These are phyloP conservation scores for Aspergillus sclerotiicarbonarius DNA, from an alignment of 495 filamentous ascomycete genomes.

Conservation along the genomic window DNA sequence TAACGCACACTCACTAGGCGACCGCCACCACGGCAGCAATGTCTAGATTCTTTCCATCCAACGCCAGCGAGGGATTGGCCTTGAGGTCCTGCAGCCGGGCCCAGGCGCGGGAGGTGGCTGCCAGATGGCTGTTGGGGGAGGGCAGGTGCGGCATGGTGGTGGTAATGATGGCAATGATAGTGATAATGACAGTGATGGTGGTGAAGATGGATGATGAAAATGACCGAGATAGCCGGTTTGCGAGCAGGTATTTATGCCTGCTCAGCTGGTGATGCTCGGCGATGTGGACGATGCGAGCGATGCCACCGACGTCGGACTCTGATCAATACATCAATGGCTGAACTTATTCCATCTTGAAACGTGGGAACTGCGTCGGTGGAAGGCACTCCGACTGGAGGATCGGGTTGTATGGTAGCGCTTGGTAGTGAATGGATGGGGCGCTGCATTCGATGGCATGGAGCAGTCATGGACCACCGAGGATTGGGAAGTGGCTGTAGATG, in stretches of 20 bases:
- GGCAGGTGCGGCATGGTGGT: slow-evolving; percentile 7
- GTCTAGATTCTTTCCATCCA: slow-evolving; percentile 21
- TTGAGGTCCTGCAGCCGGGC: slow-evolving; percentile 13
- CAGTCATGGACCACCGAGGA: too few relatives aligned
- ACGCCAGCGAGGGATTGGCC: slow-evolving; percentile 10
- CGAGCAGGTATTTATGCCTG: neutral
- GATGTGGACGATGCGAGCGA: too few relatives aligned
- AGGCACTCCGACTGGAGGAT: too few relatives aligned
- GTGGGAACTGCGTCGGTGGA: too few relatives aligned
- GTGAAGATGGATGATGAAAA: neutral
- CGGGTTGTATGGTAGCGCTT: too few relatives aligned
- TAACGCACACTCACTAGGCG: slow-evolving; percentile 10
- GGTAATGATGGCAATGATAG: neutral
- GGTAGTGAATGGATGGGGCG: too few relatives aligned
- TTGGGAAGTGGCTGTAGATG: too few relatives aligned
- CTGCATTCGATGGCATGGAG: too few relatives aligned
- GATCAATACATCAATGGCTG: too few relatives aligned
- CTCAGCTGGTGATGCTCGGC: too few relatives aligned
- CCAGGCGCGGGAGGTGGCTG: slow-evolving; percentile 17
- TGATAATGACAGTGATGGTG: neutral
- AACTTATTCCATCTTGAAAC: too few relatives aligned
- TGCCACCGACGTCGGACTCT: too few relatives aligned
- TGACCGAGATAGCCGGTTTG: neutral
- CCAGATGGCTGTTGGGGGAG: slow-evolving; percentile 16
- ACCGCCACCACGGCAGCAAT: slow-evolving; percentile 21